phyloP scores from a whole-genome alignment of 2,329 filamentous ascomycete genomes.

The Blastomyces silverae region DNA sequence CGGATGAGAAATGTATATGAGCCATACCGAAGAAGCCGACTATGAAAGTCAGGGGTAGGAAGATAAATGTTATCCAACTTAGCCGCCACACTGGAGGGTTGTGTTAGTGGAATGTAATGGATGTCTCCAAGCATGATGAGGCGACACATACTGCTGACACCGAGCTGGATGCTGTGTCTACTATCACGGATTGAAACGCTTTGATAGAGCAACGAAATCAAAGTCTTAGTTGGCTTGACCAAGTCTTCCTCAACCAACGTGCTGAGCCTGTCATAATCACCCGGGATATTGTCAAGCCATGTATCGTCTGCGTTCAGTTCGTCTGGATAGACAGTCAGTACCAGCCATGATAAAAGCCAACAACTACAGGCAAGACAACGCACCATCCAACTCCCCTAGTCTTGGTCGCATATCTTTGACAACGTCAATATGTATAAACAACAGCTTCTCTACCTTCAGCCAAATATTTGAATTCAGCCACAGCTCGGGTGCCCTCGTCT shows the following conservation, averaged over 20 bases:
- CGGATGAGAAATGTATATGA: not conserved
- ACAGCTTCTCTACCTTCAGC: constrained; percentile 49
- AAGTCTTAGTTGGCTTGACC: constrained; percentile 45
- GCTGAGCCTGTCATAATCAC: constrained; percentile 43
- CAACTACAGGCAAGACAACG: constrained; percentile 7
- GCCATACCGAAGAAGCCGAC: constrained; percentile 37
- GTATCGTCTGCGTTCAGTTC: constrained; percentile 28
- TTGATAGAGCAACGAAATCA: constrained; percentile 50
- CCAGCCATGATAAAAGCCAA: not conserved
- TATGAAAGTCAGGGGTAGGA: constrained; percentile 45
- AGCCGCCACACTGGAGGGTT: constrained; percentile 28
- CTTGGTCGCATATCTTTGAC: constrained; percentile 43
- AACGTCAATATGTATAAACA: constrained; percentile 46
- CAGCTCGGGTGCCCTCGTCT: constrained; percentile 47
- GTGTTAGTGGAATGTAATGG: not conserved
- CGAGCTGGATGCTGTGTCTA: constrained; percentile 44
- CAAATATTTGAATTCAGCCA: constrained; percentile 48
- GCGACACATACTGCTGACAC: constrained; percentile 42
- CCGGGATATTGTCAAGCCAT: constrained; percentile 39
- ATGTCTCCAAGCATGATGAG: not conserved
- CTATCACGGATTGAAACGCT: constrained; percentile 49
- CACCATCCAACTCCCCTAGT: constrained; percentile 38
- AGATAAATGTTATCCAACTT: constrained; percentile 39
- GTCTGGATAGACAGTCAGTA: constrained; percentile 16
- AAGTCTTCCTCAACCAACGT: constrained; percentile 47